phyloP scores from a whole-genome alignment of 306 rosid species.

The Urtica urens region DNA sequence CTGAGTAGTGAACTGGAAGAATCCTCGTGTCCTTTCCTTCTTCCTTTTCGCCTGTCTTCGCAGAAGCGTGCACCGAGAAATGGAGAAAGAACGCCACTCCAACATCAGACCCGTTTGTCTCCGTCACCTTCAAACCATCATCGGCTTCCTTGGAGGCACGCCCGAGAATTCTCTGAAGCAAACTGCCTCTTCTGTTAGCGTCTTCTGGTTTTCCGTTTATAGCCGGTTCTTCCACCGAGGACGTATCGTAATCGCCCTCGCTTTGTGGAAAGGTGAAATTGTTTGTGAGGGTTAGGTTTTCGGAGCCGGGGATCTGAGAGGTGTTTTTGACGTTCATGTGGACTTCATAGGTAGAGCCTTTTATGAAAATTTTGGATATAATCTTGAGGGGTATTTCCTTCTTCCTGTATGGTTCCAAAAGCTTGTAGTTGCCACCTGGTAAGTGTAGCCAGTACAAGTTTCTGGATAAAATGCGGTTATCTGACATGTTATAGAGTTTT shows the following conservation, averaged over 20 bases:
- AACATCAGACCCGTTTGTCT: slow-evolving; percentile 40
- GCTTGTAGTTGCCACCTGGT: slow-evolving; percentile 73
- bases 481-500: slow-evolving; percentile 57
- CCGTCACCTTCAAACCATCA: slow-evolving; percentile 32
- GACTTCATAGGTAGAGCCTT: slow-evolving; percentile 52
- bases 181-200: slow-evolving; percentile 24
- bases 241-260: slow-evolving; percentile 23
- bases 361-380: slow-evolving; percentile 37
- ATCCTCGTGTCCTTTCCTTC: slow-evolving; percentile 81
- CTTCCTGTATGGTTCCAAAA: slow-evolving; percentile 56
- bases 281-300: slow-evolving; percentile 22
- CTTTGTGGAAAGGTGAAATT: slow-evolving; percentile 24
- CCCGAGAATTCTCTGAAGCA: slow-evolving; percentile 38
- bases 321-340: slow-evolving; percentile 56
- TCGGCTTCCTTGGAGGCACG: slow-evolving; percentile 25
- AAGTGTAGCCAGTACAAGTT: slow-evolving; percentile 89
- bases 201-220: slow-evolving; percentile 19
- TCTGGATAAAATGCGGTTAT: slow-evolving; percentile 52
- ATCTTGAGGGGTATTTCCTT: slow-evolving; percentile 62
- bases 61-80: slow-evolving; percentile 54
- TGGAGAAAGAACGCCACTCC: slow-evolving; percentile 93
- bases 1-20: slow-evolving; percentile 84
- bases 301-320: slow-evolving; percentile 33
- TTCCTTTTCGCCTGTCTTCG: slow-evolving; percentile 31
- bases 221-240: slow-evolving; percentile 13